These are phyloP conservation scores for Lasiodiplodia sp. DNA, from an alignment of 2,329 filamentous ascomycete genomes.

Conservation along the genomic window DNA sequence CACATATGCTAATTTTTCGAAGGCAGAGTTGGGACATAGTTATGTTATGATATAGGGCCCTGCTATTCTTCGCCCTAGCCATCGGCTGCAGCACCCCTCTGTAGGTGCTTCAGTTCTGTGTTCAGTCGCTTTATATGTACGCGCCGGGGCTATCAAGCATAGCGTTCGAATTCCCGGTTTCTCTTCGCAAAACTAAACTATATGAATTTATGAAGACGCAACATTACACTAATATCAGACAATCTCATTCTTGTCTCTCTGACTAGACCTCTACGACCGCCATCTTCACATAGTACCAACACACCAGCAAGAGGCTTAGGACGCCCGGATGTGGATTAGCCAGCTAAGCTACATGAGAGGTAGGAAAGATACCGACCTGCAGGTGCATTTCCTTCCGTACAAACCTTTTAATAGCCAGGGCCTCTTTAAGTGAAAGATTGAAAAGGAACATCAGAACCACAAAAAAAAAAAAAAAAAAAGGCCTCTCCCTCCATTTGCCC, in stretches of 20 bases:
- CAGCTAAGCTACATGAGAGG: constrained; percentile 17
- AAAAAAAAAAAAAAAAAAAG: neutral
- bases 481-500: neutral
- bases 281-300: neutral
- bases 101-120: neutral
- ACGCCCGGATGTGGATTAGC: constrained; percentile 12
- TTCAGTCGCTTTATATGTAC: neutral
- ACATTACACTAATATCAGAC: neutral
- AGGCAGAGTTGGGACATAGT: no score
- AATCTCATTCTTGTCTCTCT: neutral
- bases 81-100: no score
- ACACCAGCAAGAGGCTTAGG: neutral
- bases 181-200: neutral
- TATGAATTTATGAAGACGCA: neutral
- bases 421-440: neutral
- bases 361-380: constrained; percentile 2
- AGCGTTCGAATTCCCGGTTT: neutral
- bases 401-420: neutral
- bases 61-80: no score
- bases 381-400: constrained; percentile 1
- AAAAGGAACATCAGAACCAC: neutral
- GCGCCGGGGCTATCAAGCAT: neutral
- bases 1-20: no score
- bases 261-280: neutral
- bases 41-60: no score